These are phyloP conservation scores for Bathelium albidoporum DNA, from an alignment of 495 filamentous ascomycete species.

Conservation along the genomic window DNA sequence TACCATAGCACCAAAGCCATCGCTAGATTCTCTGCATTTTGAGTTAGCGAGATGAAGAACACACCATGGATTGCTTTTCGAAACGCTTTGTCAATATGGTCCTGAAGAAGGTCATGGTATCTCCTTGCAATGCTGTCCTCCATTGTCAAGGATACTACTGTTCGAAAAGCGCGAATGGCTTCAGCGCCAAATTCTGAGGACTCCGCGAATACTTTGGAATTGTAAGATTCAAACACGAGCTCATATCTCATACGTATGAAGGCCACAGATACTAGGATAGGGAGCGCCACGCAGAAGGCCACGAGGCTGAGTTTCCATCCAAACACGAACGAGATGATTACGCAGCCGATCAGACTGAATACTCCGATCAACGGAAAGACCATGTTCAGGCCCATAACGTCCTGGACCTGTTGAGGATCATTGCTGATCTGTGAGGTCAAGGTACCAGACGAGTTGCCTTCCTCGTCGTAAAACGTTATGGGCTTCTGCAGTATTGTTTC, in stretches of 20 bases:
- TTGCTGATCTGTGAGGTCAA: conserved; percentile 43
- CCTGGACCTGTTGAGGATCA: conserved; percentile 52
- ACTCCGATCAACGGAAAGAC: conserved; percentile 41
- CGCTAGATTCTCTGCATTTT: conserved; percentile 33
- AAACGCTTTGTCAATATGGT: neutral
- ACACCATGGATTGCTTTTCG: neutral
- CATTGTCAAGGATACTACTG: conserved; percentile 45
- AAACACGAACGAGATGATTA: conserved; percentile 43
- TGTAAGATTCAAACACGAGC: conserved; percentile 42
- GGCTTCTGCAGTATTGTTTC: conserved; percentile 44
- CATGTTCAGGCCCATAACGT: conserved; percentile 49
- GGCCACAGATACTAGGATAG: conserved; percentile 39
- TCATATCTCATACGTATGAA: conserved; percentile 45
- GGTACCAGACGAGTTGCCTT: conserved; percentile 39
- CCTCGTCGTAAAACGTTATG: conserved; percentile 49
- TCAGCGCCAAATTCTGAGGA: conserved; percentile 49
- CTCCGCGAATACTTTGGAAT: conserved; percentile 43
- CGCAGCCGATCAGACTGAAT: conserved; percentile 39
- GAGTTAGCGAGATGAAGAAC: conserved; percentile 20
- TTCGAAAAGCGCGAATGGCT: conserved; percentile 45
- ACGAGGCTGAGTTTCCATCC: conserved; percentile 49
- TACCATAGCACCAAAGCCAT: conserved; percentile 52
- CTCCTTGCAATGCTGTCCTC: conserved; percentile 30
- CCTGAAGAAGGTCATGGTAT: conserved; percentile 9
- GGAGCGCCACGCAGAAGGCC: conserved; percentile 40